phyloP scores from a whole-genome alignment of 441 rosid species.

The Euphorbia celastroides region DNA sequence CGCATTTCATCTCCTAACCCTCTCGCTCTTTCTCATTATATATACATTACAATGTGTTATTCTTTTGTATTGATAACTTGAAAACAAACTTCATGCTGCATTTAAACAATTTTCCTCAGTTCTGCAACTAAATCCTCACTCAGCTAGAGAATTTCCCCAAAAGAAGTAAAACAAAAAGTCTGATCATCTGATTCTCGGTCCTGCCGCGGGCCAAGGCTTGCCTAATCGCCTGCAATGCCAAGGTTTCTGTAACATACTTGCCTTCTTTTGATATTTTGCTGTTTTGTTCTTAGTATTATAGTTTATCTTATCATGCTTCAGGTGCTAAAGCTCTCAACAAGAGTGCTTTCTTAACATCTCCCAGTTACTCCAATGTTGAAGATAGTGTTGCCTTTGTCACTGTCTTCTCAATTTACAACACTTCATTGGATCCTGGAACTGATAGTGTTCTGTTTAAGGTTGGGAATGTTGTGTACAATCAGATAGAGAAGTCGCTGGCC shows the following conservation, averaged over 20 bases:
- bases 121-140: conserved; percentile 38
- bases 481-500: conserved; percentile 64
- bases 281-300: conserved; percentile 4
- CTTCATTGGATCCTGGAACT: conserved; percentile 25
- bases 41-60: no score
- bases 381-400: conserved; percentile 72
- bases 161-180: conserved; percentile 42
- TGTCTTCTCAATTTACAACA: conserved; percentile 63
- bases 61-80: background rate
- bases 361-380: conserved; percentile 25
- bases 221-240: conserved; percentile 76
- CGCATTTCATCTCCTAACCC: conserved; percentile 50
- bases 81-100: background rate
- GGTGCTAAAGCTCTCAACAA: conserved; percentile 73
- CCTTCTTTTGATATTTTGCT: no score
- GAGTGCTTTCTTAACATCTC: conserved; percentile 35
- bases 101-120: no score
- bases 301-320: no score
- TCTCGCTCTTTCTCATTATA: no score
- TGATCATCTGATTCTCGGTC: conserved; percentile 71
- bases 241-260: no score
- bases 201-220: conserved; percentile 78
- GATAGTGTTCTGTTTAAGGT: conserved; percentile 47
- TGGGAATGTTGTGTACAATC: conserved; percentile 64
- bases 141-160: conserved; percentile 18